Conservation (phyloP, 495 filamentous ascomycete species). For the Podospora didyma region DNA sequence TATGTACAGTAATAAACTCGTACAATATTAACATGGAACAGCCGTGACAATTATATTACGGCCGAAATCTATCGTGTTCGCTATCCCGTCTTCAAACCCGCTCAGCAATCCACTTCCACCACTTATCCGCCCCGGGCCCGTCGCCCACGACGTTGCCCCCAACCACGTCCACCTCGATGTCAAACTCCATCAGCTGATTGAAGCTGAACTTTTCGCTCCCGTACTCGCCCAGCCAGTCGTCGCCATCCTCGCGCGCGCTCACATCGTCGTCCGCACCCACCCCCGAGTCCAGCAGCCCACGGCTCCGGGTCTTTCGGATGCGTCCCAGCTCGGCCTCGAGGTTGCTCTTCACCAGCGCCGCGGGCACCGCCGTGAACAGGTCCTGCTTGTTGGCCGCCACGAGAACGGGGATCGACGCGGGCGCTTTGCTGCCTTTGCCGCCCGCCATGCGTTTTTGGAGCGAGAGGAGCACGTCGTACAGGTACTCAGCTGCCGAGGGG, state of each 20-base stretch:
- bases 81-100: constrained; percentile 11
- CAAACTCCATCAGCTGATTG: constrained; percentile 73
- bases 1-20: neutral
- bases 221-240: constrained; percentile 78
- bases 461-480: constrained; percentile 78
- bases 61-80: neutral
- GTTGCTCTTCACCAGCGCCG: constrained; percentile 65
- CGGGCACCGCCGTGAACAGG: constrained; percentile 87
- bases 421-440: constrained; percentile 54
- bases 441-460: constrained; percentile 67
- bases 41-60: neutral
- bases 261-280: constrained; percentile 53
- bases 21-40: neutral
- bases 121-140: constrained; percentile 65
- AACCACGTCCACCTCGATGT: constrained; percentile 71
- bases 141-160: constrained; percentile 77
- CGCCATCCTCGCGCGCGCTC: constrained; percentile 33
- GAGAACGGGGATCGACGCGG: constrained; percentile 65
- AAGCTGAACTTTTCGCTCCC: constrained; percentile 76
- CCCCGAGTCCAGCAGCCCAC: constrained; percentile 75
- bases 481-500: constrained; percentile 48
- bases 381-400: constrained; percentile 94
- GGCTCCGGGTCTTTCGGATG: constrained; percentile 71
- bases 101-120: constrained; percentile 79
- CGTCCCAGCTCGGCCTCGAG: constrained; percentile 80